These are phyloP conservation scores for Pseudonitzschia pungens DNA, from an alignment of 108 stramenopile genomes.

Conservation along the genomic window DNA sequence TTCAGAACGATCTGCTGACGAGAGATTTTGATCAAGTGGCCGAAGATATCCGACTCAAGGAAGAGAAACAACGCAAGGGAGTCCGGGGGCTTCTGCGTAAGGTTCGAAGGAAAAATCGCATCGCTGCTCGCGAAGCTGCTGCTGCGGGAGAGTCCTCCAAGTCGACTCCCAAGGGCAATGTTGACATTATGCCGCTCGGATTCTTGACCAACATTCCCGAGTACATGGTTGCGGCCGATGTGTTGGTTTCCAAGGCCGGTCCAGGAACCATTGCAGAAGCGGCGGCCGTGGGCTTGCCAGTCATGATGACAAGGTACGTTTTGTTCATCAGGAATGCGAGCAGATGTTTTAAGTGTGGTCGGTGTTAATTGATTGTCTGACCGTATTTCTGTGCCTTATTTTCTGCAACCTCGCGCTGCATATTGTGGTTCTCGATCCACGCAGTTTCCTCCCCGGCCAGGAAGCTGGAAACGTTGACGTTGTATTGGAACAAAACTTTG, in stretches of 20 bases:
- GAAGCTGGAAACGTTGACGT: constrained; percentile 88
- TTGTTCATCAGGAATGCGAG: too few relatives aligned
- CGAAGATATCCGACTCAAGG: background rate
- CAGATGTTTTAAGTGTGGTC: too few relatives aligned
- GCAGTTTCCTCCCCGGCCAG: constrained; percentile 79
- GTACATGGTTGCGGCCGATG: constrained; percentile 94
- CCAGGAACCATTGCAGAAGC: constrained; percentile 99
- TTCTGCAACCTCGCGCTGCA: background rate
- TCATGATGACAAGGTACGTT: constrained; percentile 86
- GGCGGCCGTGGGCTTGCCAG: constrained; percentile 84
- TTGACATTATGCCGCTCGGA: constrained; percentile 80
- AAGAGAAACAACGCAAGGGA: background rate
- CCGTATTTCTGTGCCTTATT: too few relatives aligned
- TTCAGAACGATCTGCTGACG: constrained; percentile 61
- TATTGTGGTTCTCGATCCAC: background rate
- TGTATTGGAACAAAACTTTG: constrained; percentile 73
- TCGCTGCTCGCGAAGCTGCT: background rate
- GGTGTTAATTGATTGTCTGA: background rate
- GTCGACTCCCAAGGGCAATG: constrained; percentile 42
- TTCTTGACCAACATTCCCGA: constrained; percentile 94
- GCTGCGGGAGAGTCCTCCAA: constrained; percentile 12
- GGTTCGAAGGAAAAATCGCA: constrained; percentile 13
- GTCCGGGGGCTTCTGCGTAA: constrained; percentile 11
- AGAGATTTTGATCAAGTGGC: constrained; percentile 35
- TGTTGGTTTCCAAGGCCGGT: constrained; percentile 93